Conservation (phyloP, 2,329 filamentous ascomycete species). For the Cercospora janseana region DNA sequence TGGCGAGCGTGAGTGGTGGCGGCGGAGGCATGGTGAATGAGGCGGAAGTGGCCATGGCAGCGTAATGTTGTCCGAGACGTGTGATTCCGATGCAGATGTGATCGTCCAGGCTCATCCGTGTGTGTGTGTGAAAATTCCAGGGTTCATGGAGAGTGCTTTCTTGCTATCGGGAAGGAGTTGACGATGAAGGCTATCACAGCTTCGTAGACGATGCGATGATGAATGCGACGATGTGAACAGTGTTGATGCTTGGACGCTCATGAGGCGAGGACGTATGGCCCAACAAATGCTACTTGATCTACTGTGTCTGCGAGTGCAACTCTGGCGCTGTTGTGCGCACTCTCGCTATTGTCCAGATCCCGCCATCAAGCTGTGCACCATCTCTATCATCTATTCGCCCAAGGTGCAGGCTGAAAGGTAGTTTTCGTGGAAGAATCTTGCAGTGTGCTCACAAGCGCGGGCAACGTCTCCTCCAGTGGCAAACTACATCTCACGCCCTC, state of each 20-base stretch:
- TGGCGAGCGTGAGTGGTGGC: slow-evolving; percentile 52
- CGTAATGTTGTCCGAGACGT: slow-evolving; percentile 7
- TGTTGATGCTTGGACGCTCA: too few species aligned
- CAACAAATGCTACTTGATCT: too few species aligned
- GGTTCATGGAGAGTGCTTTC: background rate
- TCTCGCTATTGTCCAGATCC: too few species aligned
- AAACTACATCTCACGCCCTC: slow-evolving; percentile 43
- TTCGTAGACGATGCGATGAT: background rate
- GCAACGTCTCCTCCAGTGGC: slow-evolving; percentile 43
- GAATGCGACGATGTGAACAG: background rate
- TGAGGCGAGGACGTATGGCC: too few species aligned
- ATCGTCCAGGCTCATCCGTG: too few species aligned
- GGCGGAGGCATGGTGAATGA: slow-evolving; percentile 7
- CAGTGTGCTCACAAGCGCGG: slow-evolving; percentile 35
- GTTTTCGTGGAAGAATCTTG: slow-evolving; percentile 3
- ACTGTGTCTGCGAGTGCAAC: too few species aligned
- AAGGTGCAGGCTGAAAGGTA: slow-evolving; percentile 23
- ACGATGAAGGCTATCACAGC: background rate
- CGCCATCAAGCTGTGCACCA: background rate
- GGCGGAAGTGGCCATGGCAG: slow-evolving; percentile 18
- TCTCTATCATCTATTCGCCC: slow-evolving; percentile 11
- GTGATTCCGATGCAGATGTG: too few species aligned
- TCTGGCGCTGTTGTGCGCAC: too few species aligned
- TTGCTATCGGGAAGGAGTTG: background rate
- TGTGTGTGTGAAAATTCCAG: background rate